Base-by-base conservation (phyloP, 768 basidiomycete genomes). In the Naganishia vaughanmartiniae region DNA sequence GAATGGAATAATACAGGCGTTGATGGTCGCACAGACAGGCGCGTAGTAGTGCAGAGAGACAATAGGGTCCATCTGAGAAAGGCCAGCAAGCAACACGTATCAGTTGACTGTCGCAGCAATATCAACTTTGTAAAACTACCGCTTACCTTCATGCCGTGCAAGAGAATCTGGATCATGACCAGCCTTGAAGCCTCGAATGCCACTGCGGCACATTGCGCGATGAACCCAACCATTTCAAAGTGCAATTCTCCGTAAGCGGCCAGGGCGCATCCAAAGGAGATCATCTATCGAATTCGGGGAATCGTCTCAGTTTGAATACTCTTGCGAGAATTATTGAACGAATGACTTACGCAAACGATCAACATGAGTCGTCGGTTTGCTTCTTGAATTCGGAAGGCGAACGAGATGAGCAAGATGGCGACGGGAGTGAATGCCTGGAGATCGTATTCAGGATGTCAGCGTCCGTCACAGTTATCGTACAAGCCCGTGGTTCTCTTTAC, bases 141-240 rank as follows among this genome's bases (percentile, higher is more conserved):
- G 19, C 72, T 56, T 30, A 76, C 76, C 75, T 96, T 96, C 79
- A 97, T 84, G 46, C 94, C 93, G 80, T 97, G 93, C 0, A 99
- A 84, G 54, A 99, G 87, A 66, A 95, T 87, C 81, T 99, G 90
- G 72, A 99, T 97, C 88, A 96, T 93, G 33, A 99, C 93, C n/a
- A 99, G 86, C 58, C 96, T 89, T 28, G 76, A 78, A 9, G 78
- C 90, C 82, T 99, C 95, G 78, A 97, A 97, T 88, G 80, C 86
- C 73, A 98, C 91, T 24, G 93, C 94, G 39, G 89, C 87, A 11
- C 90, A 89, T 81, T 98, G 95, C 51, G 87, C 89, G 72, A 92
- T 73, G 85, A 99, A 99, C 7, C 96, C 96, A 57, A 90, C 82
- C 53, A 91, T 80, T 80, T 93, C 88, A 80, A 99, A 99, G 67